These are phyloP conservation scores for Colletotrichum melonis DNA, from an alignment of 2,329 filamentous ascomycete genomes.

Conservation along the genomic window DNA sequence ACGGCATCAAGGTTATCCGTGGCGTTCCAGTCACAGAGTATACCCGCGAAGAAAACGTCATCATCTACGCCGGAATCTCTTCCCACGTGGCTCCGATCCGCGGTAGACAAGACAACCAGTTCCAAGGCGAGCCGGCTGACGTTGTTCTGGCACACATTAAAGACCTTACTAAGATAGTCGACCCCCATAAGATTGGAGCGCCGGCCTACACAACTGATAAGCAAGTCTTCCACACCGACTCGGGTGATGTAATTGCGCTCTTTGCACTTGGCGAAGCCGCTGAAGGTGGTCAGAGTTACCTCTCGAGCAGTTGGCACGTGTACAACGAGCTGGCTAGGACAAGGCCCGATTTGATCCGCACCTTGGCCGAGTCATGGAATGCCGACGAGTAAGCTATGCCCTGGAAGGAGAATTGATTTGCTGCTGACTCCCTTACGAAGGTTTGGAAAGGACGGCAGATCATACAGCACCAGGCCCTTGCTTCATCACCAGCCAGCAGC, in stretches of 20 bases:
- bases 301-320: conserved; percentile 68
- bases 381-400: conserved; percentile 50
- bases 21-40: conserved; percentile 66
- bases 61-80: conserved; percentile 70
- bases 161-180: conserved; percentile 59
- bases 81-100: conserved; percentile 66
- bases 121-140: conserved; percentile 58
- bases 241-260: conserved; percentile 68
- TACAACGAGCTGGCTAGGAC: conserved; percentile 72
- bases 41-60: conserved; percentile 66
- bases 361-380: conserved; percentile 64
- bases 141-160: conserved; percentile 71
- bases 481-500: conserved; percentile 66
- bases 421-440: conserved; percentile 43
- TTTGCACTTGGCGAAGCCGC: conserved; percentile 64
- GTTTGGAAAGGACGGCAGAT: conserved; percentile 60
- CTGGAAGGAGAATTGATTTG: not conserved
- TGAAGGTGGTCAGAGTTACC: conserved; percentile 66
- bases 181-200: conserved; percentile 58
- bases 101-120: conserved; percentile 62
- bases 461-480: conserved; percentile 62
- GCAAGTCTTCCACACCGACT: conserved; percentile 72
- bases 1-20: conserved; percentile 71
- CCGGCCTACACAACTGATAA: conserved; percentile 71
- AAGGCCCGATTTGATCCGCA: conserved; percentile 69